Evolutionary conservation across 2,329 filamentous ascomycete genomes (phyloP).

Genomic region (Sarocladiaceae sp.): DNA sequence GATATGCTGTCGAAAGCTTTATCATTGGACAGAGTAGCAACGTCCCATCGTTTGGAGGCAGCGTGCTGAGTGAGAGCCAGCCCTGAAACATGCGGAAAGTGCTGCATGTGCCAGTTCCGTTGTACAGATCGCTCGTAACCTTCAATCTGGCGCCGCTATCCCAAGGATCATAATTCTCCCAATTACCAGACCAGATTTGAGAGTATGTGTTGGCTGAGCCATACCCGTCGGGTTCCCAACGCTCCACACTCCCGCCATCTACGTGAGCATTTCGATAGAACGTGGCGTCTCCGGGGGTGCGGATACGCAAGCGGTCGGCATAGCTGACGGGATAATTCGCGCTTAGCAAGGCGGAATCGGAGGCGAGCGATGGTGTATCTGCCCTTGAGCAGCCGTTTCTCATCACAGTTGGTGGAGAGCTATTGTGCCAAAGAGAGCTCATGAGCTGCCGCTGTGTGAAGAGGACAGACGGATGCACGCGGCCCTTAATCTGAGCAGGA

Average conservation of each 20-base stretch:
- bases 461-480: constrained; percentile 35
- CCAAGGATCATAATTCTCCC: constrained; percentile 76
- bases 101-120: constrained; percentile 66
- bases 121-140: constrained; percentile 65
- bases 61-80: constrained; percentile 64
- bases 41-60: constrained; percentile 62
- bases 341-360: constrained; percentile 32
- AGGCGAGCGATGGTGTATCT: neutral
- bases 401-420: neutral
- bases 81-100: constrained; percentile 79
- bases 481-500: constrained; percentile 32
- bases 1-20: constrained; percentile 67
- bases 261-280: constrained; percentile 72
- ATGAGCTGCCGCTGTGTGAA: constrained; percentile 43
- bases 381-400: neutral
- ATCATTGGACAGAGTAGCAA: constrained; percentile 70
- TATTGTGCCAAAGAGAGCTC: constrained; percentile 16
- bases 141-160: constrained; percentile 62
- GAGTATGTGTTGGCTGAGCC: constrained; percentile 66
- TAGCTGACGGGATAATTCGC: constrained; percentile 41
- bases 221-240: constrained; percentile 70
- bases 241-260: constrained; percentile 70
- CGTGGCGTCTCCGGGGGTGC: constrained; percentile 63
- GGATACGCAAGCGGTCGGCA: constrained; percentile 68
- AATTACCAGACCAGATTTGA: constrained; percentile 65